Conservation (phyloP, 768 basidiomycete species). For the Macrolepiota fuliginosa region DNA sequence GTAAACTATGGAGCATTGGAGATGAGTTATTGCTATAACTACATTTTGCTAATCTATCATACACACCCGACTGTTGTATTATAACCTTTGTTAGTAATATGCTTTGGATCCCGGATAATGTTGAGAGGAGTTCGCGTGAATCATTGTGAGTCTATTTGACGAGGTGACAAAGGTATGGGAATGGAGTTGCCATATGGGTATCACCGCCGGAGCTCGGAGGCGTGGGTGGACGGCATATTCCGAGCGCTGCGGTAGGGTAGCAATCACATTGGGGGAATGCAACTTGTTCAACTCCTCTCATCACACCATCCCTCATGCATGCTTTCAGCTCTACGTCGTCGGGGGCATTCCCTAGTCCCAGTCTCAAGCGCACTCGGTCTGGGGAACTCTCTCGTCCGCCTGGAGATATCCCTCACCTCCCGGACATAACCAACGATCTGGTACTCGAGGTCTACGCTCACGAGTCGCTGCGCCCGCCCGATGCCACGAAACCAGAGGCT, state of each 20-base stretch:
- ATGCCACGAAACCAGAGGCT: slow-evolving; percentile 30
- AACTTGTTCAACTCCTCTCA: not conserved
- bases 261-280: not conserved
- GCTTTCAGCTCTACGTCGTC: not conserved
- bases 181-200: not conserved
- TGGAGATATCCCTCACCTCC: slow-evolving; percentile 35
- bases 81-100: not conserved
- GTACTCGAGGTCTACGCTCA: slow-evolving; percentile 73
- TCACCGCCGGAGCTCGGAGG: not conserved
- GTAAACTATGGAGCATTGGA: not conserved
- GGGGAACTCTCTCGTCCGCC: slow-evolving; percentile 9
- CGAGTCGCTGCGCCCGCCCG: slow-evolving; percentile 49
- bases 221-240: not conserved
- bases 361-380: slow-evolving; percentile 24
- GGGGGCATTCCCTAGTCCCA: slow-evolving; percentile 1
- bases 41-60: not conserved
- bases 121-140: not conserved
- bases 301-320: slow-evolving; percentile 3
- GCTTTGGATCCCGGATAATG: not conserved
- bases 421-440: slow-evolving; percentile 42
- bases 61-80: not conserved
- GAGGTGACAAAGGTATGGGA: not conserved
- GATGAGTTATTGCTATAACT: not conserved
- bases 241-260: not conserved
- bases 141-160: slow-evolving; percentile 1